Base-by-base conservation (phyloP, 306 rosid species). In the Begonia peltatifolia region DNA sequence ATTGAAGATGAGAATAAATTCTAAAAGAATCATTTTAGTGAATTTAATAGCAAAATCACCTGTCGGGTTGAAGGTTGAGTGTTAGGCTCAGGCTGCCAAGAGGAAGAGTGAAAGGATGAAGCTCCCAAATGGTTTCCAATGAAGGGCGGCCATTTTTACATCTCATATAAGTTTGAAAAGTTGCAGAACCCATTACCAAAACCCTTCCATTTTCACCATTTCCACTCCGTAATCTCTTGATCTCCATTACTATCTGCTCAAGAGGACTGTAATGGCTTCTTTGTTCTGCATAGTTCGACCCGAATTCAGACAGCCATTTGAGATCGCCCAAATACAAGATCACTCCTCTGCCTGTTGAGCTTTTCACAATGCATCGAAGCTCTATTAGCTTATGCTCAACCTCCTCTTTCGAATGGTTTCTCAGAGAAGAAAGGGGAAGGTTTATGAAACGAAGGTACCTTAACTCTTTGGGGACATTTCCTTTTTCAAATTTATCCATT, bases 261-360 rank as follows among this genome's bases (percentile, higher is more conserved):
- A 83, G 59, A 51, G 76, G 68, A 65, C 74, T 71, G 52, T 74
- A 80, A 53, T 60, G 69, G 53, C 63, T 66, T 54, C 68, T 82
- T 35, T 67, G 63, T 30, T 74, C 73, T 42, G 71, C 66, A 69
- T 58, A 71, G 64, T 42, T 76, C 50, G 87, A 71, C 96, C 94
- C 83, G 9, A 80, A 74, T 58, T 87, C 94, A 44, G 83, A 64
- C 52, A 81, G 64, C 94, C 96, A 87, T 51, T 73, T 68, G 25
- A 87, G 72, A 54, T 87, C 96, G 42, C 96, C 90, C 68, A 87
- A 74, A 41, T 81, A 83, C 59, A 87, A 73, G 54, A 87, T 74
- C 47, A 87, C 63, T 67, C 87, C 93, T 83, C 87, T 81, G 7
- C 81, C 87, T 53, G 70, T 50, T 38, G 77, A 68, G 64, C 81